Conservation (phyloP, 352 stramenopile species). For the Globisporangium alternatum region DNA sequence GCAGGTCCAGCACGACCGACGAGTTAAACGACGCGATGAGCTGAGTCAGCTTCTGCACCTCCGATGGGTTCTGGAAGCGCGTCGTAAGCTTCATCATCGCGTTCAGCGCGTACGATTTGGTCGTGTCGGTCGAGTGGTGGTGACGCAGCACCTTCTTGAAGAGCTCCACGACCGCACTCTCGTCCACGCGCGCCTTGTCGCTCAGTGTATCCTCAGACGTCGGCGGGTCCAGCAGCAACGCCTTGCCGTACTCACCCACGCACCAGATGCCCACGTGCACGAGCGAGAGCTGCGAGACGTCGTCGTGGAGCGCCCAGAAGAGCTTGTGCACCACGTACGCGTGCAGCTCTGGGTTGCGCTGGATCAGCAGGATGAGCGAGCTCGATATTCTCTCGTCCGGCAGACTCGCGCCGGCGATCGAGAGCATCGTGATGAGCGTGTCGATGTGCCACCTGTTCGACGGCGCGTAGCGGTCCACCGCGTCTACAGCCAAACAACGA, state of each 20-base stretch:
- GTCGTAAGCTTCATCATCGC: conserved; percentile 96
- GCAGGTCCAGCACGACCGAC: conserved; percentile 94
- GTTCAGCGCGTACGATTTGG: conserved; percentile 81
- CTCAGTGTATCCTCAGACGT: conserved; percentile 56
- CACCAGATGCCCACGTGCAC: conserved; percentile 98
- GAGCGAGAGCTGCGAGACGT: conserved; percentile 93
- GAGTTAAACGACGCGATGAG: conserved; percentile 90
- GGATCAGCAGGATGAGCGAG: conserved; percentile 96
- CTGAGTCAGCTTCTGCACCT: conserved; percentile 77
- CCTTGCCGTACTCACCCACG: conserved; percentile 96
- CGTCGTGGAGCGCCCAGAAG: conserved; percentile 93
- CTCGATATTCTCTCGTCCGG: conserved; percentile 93
- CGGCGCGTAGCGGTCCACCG: conserved; percentile 79
- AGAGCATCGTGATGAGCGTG: conserved; percentile 98
- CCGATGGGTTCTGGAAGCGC: conserved; percentile 68
- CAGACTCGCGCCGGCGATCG: conserved; percentile 94
- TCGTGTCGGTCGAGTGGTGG: conserved; percentile 80
- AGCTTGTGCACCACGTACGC: conserved; percentile 97
- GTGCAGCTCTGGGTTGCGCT: conserved; percentile 87
- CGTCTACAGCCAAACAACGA: conserved; percentile 37
- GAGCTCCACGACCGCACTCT: conserved; percentile 65
- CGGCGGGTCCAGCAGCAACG: conserved; percentile 78
- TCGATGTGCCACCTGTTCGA: conserved; percentile 93
- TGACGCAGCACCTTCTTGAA: conserved; percentile 79
- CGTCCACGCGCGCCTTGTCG: conserved; percentile 66